Conservation (phyloP, 1,284 basidiomycete species). For the Wolfiporia cocos region DNA sequence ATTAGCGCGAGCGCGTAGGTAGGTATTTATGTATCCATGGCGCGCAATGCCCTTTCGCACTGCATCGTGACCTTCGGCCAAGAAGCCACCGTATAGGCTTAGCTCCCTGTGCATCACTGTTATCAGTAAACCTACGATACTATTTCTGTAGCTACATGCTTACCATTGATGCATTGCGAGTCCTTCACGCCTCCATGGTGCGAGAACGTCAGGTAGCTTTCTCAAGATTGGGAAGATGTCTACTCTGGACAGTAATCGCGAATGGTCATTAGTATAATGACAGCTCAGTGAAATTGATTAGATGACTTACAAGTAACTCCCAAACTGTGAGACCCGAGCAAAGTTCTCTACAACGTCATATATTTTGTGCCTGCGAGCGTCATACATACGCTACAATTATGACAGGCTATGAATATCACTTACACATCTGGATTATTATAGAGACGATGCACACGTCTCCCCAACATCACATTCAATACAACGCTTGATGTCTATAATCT, state of each 20-base stretch:
- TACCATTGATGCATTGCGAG: conserved; percentile 24
- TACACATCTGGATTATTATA: conserved; percentile 1
- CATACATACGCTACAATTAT: not conserved
- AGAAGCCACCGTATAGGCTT: conserved; percentile 23
- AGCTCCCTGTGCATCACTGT: conserved; percentile 11
- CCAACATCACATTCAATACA: conserved; percentile 2
- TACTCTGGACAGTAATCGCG: conserved; percentile 10
- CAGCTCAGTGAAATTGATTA: not conserved
- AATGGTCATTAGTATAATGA: not conserved
- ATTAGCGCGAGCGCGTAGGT: conserved; percentile 20
- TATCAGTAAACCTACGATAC: not conserved
- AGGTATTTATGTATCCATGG: conserved; percentile 5
- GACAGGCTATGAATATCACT: not conserved
- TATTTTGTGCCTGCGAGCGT: conserved; percentile 2
- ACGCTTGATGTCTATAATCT: conserved; percentile 1
- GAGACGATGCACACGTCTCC: conserved; percentile 1
- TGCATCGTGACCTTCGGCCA: not conserved
- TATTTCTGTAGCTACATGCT: conserved; percentile 1
- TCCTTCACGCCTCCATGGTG: conserved; percentile 21
- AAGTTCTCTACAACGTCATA: conserved; percentile 3
- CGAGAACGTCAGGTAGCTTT: conserved; percentile 23
- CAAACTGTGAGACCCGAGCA: conserved; percentile 1
- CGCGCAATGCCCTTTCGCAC: not conserved
- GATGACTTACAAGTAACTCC: conserved; percentile 5
- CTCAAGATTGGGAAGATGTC: conserved; percentile 24